Conservation (phyloP, 1,139 yeast species). For the Candida labiduridarum region DNA sequence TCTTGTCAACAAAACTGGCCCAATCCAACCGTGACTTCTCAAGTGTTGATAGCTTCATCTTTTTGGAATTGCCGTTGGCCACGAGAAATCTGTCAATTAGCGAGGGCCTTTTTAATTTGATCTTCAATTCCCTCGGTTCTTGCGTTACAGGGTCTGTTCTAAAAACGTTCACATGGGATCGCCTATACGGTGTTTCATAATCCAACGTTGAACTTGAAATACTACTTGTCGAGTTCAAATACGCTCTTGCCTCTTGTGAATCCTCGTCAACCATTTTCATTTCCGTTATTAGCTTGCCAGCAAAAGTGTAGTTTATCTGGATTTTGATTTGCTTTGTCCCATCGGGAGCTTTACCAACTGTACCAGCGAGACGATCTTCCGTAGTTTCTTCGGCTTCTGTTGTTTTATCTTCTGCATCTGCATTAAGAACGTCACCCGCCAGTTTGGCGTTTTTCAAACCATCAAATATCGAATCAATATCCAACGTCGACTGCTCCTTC, state of each 20-base stretch:
- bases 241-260: constrained; percentile 88
- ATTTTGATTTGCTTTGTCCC: constrained; percentile 63
- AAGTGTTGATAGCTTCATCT: constrained; percentile 75
- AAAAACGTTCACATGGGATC: constrained; percentile 40
- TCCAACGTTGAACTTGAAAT: constrained; percentile 21
- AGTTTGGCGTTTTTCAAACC: constrained; percentile 31
- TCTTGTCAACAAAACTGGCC: constrained; percentile 91
- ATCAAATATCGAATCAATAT: constrained; percentile 39
- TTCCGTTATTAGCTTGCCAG: constrained; percentile 81
- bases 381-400: constrained; percentile 28
- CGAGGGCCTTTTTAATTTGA: constrained; percentile 68
- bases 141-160: constrained; percentile 37
- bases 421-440: constrained; percentile 15
- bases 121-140: constrained; percentile 34
- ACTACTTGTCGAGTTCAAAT: constrained; percentile 55
- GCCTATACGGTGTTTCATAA: constrained; percentile 12
- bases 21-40: constrained; percentile 94
- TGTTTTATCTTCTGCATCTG: not conserved
- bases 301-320: constrained; percentile 80
- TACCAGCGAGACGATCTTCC: constrained; percentile 36
- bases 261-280: constrained; percentile 72
- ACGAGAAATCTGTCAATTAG: constrained; percentile 62
- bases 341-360: constrained; percentile 19
- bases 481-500: constrained; percentile 26
- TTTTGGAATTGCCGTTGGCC: constrained; percentile 38